Base-by-base conservation (phyloP, 1,284 basidiomycete genomes). In the Cryptococcus jaspeensis region DNA sequence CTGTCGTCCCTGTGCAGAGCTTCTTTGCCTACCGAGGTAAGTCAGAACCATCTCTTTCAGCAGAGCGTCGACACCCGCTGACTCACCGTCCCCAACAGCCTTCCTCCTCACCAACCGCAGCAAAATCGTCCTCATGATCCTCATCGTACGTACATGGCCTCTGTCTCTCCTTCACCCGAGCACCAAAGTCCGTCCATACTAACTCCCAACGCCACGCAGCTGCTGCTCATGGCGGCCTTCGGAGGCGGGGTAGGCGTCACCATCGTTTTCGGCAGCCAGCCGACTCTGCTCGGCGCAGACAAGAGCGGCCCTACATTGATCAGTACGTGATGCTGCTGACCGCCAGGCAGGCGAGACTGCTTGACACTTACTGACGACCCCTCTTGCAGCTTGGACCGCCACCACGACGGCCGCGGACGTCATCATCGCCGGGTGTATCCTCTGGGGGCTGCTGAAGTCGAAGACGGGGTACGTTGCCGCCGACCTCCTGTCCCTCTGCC, bases 1-100 rank as follows among this genome's bases (percentile, higher is more conserved):
- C 50, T 18, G 63, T 65, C 35, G 54, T 58, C 13, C 61, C 58
- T 18, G 56, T 67, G 22, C 71, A 71, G 54, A 45, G 37, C 16
- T 73, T 69, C 61, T 71, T 73, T 52, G 59, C 68, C 15, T 64
- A 70, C 42, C 58, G 68, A 54, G 61, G 44, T 68, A n/a, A n/a
- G n/a, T n/a, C n/a, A n/a, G n/a, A n/a, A n/a, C n/a, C n/a, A n/a
- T n/a, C n/a, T n/a, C n/a, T n/a, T n/a, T n/a, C n/a, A n/a, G n/a
- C n/a, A n/a, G n/a, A n/a, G n/a, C n/a, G n/a, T n/a, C n/a, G n/a
- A n/a, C n/a, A n/a, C n/a, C n/a, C n/a, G n/a, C n/a, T n/a, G n/a
- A n/a, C n/a, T n/a, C n/a, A n/a, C n/a, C n/a, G n/a, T n/a, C n/a
- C n/a, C n/a, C n/a, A n/a, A n/a, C n/a, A n/a, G n/a, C n/a, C n/a